Evolutionary conservation across 106 monocot genomes (phyloP).

Genomic region (Allium cepa): DNA sequence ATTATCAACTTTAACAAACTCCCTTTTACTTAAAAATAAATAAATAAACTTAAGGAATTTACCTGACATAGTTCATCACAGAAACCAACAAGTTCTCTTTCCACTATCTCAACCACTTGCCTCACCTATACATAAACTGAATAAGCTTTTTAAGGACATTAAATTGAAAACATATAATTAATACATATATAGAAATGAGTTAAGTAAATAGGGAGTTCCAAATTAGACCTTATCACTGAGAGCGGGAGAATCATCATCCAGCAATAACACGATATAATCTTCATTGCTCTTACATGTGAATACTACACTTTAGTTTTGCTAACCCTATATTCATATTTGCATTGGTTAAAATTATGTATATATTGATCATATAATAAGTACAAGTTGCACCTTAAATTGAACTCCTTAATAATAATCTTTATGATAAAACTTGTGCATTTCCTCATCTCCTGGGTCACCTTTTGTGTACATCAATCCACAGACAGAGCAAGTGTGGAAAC

Average conservation of each 20-base stretch:
- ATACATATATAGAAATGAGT: not conserved
- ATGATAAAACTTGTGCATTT: slow-evolving; percentile 62
- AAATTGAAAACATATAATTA: not conserved
- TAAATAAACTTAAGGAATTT: not conserved
- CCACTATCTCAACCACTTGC: slow-evolving; percentile 41
- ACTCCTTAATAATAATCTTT: slow-evolving; percentile 59
- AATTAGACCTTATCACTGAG: slow-evolving; percentile 54
- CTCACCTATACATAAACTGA: slow-evolving; percentile 34
- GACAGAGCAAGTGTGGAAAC: slow-evolving; percentile 39
- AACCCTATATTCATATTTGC: slow-evolving; percentile 36
- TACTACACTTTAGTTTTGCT: slow-evolving; percentile 58
- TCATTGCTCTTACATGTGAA: slow-evolving; percentile 12
- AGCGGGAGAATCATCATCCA: slow-evolving; percentile 29
- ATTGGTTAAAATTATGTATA: not conserved
- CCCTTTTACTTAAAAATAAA: not conserved
- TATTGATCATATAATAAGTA: not conserved
- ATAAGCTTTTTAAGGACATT: not conserved
- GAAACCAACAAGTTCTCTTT: slow-evolving; percentile 61
- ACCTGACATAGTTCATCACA: slow-evolving; percentile 67
- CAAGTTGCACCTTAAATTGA: slow-evolving; percentile 52
- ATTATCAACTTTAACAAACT: not conserved
- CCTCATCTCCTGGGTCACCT: slow-evolving; percentile 73
- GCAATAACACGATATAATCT: slow-evolving; percentile 52
- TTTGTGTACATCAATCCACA: slow-evolving; percentile 67
- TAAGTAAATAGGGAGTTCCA: not conserved